Evolutionary conservation across 371 early-diverging fungal genomes (phyloP), one percentile per base, ranked within the genome.

Genomic region (Encephalitozoon hellem): DNA sequence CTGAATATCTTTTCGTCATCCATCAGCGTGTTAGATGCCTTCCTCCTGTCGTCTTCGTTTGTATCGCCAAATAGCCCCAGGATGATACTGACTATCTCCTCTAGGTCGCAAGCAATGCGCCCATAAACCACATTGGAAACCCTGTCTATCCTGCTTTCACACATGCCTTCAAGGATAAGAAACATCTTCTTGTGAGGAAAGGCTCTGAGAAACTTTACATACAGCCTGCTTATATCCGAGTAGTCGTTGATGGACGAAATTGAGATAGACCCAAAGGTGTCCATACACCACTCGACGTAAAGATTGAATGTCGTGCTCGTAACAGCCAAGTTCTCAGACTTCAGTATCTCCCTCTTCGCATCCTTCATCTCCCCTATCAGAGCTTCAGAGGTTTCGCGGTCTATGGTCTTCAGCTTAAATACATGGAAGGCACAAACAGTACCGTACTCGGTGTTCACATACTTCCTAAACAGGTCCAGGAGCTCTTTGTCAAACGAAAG

Each of bases 401-500:
- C 34, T 38, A 41, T 9, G 9, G 63, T 25, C 52, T 49, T 72
- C 15, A 72, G 2, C 30, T 51, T 65, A 15, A 30, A 41, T 11
- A 72, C 28, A 38, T 72, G 43, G 11, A 38, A 64, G 9, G 42
- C 42, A 65, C 49, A 52, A 4, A 72, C 30, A n/a, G 41, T 9
- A 38, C 30, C 39, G 9, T 72, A 72, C 32, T 52, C 73, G 18
- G 49, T 51, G 30, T 51, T 9, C 26, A 67, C 64, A 28, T 69
- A 47, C 67, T 32, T 65, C 2, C 4, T 30, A 11, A 79, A 69
- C 59, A 59, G 12, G 34, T 32, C 15, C 8, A 59, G 32, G 12
- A 79, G 25, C 2, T 45, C 54, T 18, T 41, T 38, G 41, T 79
- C 76, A 39, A 65, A 63, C 30, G 43, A 39, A 1, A 75, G 32